phyloP scores from a whole-genome alignment of 1,284 basidiomycete species.

The Anthracocystis walkeri region DNA sequence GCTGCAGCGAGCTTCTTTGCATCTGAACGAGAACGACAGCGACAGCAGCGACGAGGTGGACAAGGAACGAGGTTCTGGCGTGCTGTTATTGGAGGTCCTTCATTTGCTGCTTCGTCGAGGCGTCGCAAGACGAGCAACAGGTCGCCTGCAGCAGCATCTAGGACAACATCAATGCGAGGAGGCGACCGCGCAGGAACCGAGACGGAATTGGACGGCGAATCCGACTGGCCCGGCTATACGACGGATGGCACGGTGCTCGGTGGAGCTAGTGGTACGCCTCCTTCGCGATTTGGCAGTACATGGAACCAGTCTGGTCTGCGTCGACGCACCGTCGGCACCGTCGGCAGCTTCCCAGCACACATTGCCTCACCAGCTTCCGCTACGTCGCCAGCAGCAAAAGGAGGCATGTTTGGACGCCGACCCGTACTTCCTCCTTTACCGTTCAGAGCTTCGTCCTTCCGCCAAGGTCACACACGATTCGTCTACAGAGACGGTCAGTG shows the following conservation, averaged over 20 bases:
- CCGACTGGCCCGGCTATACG: conserved; percentile 41
- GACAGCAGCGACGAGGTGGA: conserved; percentile 36
- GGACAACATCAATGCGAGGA: not conserved
- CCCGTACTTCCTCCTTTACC: conserved; percentile 25
- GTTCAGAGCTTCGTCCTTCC: conserved; percentile 19
- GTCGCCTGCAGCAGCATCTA: not conserved
- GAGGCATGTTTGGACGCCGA: not conserved
- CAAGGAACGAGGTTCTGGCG: conserved; percentile 59
- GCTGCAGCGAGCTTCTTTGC: conserved; percentile 30
- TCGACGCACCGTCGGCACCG: conserved; percentile 6
- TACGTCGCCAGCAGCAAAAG: not conserved
- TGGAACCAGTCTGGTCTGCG: conserved; percentile 17
- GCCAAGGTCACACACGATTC: conserved; percentile 21
- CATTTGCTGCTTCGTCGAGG: conserved; percentile 27
- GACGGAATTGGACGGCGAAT: conserved; percentile 41
- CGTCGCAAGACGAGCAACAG: conserved; percentile 12
- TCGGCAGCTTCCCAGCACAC: not conserved
- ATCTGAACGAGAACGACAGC: conserved; percentile 31
- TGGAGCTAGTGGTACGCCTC: conserved; percentile 2
- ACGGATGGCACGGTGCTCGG: conserved; percentile 37
- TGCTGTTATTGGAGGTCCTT: conserved; percentile 58
- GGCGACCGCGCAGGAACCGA: conserved; percentile 17
- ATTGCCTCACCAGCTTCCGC: not conserved
- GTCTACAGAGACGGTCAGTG: conserved; percentile 24
- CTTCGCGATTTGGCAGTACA: not conserved